These are phyloP conservation scores for Solanum hybrid DNA, from an alignment of 305 asterid species.

Conservation along the genomic window DNA sequence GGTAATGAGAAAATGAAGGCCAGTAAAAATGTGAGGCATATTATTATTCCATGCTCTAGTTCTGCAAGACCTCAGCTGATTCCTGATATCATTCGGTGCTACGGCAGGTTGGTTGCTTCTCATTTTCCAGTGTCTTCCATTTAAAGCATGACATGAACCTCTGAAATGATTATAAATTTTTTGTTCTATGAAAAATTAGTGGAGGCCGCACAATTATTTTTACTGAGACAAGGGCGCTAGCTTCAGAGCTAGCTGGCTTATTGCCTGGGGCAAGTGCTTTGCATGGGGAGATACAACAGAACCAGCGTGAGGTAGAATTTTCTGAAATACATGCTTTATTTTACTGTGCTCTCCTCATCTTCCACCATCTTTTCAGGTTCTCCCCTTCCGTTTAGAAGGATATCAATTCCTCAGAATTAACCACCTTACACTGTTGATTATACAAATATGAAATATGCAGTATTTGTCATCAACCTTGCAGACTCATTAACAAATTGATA, in stretches of 20 bases:
- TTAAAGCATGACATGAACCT: neutral
- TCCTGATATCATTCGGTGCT: constrained; percentile 87
- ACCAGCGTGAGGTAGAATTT: constrained; percentile 76
- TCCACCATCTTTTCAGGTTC: neutral
- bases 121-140: neutral
- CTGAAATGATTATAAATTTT: neutral
- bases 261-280: constrained; percentile 95
- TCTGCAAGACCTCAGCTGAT: constrained; percentile 79
- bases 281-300: constrained; percentile 97
- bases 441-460: neutral
- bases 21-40: constrained; percentile 77
- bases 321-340: neutral
- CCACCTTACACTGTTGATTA: neutral
- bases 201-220: constrained; percentile 95
- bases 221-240: constrained; percentile 83
- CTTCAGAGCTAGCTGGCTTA: constrained; percentile 82
- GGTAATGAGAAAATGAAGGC: constrained; percentile 99
- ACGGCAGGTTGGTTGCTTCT: constrained; percentile 66
- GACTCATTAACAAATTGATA: neutral
- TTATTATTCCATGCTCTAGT: constrained; percentile 82
- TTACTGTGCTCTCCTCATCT: neutral
- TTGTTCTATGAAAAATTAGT: constrained; percentile 26
- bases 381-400: neutral
- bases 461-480: neutral
- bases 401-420: neutral